phyloP scores from a whole-genome alignment of 2,329 filamentous ascomycete species.

The Colletotrichum lupini region DNA sequence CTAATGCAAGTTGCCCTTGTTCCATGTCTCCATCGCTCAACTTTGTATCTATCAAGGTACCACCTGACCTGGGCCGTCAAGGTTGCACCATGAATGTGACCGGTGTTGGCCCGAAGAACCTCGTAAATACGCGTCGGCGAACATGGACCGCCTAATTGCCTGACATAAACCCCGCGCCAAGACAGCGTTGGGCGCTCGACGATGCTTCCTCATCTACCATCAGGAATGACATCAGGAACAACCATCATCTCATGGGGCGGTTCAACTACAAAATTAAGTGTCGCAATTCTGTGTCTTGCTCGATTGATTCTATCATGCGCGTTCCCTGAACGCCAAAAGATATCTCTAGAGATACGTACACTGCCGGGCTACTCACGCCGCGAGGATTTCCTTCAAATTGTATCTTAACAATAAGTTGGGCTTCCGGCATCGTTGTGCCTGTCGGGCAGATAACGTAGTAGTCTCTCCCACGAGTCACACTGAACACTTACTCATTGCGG shows the following conservation, averaged over 20 bases:
- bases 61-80: too few species aligned
- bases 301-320: constrained; percentile 13
- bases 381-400: constrained; percentile 46
- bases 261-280: constrained; percentile 58
- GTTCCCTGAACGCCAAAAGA: background rate
- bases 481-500: too few species aligned
- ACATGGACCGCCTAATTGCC: constrained; percentile 31
- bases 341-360: constrained; percentile 1
- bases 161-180: constrained; percentile 4
- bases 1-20: too few species aligned
- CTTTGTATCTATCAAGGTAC: too few species aligned
- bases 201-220: background rate
- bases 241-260: constrained; percentile 59
- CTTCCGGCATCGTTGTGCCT: constrained; percentile 45
- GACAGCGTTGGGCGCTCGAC: background rate
- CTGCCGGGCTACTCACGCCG: background rate
- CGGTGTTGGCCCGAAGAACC: too few species aligned
- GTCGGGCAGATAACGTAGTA: too few species aligned
- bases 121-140: too few species aligned
- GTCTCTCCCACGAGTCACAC: too few species aligned
- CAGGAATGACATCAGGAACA: constrained; percentile 58
- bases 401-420: constrained; percentile 41
- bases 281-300: constrained; percentile 35
- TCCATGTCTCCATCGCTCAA: too few species aligned
- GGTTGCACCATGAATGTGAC: too few species aligned